phyloP scores from a whole-genome alignment of 139 green algal genomes.

The Chlorella sp. region DNA sequence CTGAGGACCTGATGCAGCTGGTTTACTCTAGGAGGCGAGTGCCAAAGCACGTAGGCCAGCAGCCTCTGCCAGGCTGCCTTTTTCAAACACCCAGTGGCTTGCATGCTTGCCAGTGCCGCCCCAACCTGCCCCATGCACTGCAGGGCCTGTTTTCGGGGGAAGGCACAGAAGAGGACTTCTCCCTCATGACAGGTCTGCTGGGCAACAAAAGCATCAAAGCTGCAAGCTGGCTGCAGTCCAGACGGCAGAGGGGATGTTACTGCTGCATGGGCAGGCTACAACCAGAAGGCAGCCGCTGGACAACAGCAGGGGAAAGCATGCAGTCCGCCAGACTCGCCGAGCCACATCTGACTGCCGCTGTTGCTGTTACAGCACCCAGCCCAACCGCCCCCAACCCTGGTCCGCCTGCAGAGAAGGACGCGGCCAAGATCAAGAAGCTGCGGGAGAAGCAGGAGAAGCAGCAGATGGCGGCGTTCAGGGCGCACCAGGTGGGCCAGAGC shows the following conservation, averaged over 20 bases:
- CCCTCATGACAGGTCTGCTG: conserved; percentile 36
- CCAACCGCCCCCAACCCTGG: not conserved
- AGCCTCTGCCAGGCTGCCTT: too few species aligned
- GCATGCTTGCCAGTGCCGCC: too few species aligned
- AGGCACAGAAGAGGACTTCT: conserved; percentile 39
- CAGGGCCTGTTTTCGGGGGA: conserved; percentile 40
- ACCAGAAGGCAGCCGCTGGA: too few species aligned
- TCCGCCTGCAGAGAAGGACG: conserved; percentile 60
- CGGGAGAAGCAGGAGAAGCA: conserved; percentile 59
- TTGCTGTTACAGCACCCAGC: not conserved
- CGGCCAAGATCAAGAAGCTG: conserved; percentile 69
- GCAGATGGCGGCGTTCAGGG: conserved; percentile 56
- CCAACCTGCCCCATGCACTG: too few species aligned
- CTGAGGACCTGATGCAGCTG: too few species aligned
- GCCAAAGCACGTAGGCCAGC: too few species aligned
- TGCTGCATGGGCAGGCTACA: too few species aligned
- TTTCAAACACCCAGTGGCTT: too few species aligned
- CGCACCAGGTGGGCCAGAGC: conserved; percentile 42
- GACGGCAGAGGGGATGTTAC: too few species aligned
- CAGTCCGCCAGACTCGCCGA: not conserved
- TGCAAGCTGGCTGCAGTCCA: too few species aligned
- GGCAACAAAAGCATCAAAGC: not conserved
- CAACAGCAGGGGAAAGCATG: too few species aligned
- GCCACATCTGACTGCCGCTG: not conserved
- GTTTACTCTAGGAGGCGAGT: too few species aligned